Evolutionary conservation across 2,329 filamentous ascomycete genomes (phyloP), one percentile per base, ranked within the genome.

Genomic region (Dothideomycetes sp.): DNA sequence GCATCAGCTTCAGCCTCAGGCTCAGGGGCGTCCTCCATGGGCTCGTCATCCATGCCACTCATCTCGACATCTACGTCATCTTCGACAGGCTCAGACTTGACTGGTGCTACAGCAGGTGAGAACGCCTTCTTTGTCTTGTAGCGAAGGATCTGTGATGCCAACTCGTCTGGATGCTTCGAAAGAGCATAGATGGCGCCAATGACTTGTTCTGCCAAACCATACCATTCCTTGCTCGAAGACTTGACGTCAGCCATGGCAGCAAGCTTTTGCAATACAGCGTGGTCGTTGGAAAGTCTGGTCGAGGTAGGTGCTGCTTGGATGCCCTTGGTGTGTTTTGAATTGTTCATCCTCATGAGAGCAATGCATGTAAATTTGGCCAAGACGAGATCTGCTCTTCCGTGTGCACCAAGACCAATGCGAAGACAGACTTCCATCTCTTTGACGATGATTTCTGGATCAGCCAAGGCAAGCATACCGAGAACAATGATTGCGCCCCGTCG

Each of bases 331-430:
- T 86, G 79, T 35, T 89, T 82, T 2, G 73, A 80, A 4, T 89
- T 84, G 48, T 89, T 93, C 66, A 98, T 94, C 30, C 91, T 77
- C 51, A 85, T 80, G 27, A 98, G 69, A 31, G 93, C 91, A 53
- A 96, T 82, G 61, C 91, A 98, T 0, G 91, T 96, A 58, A 85
- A 98, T 58, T 94, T 91, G 49, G 91, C 89, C 35, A 98, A 72
- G 41, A 86, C 81, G 34, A 96, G 73, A 55, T 98, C 91, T 22
- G 76, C 73, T 51, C 82, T 77, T 29, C 91, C 93, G 42, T 88
- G 73, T 10, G 73, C 64, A 17, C 89, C 89, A 5, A 98, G 73
- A 12, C 91, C 91, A 36, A 94, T 93, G 10, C 84, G 78, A 13
- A 98, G 70, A 76, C 95, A 94, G 0, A 83, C 82, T 61, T 96